Evolutionary conservation across 1,284 basidiomycete genomes (phyloP), one percentile per base, ranked within the genome.

Genomic region (Tranzscheliella williamsii): DNA sequence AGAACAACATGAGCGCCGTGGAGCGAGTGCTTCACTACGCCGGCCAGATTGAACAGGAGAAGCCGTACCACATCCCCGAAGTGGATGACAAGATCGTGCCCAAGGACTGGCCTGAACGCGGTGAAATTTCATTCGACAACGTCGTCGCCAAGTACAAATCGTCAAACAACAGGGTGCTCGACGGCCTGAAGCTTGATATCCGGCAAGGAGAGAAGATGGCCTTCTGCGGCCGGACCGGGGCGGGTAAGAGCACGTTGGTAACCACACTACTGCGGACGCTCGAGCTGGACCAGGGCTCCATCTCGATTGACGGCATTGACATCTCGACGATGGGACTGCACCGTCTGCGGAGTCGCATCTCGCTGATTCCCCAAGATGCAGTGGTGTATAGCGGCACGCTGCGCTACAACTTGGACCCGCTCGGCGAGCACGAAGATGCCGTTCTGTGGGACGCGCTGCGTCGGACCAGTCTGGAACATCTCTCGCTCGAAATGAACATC

Each of bases 221-320:
- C 31, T 80, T 84, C 26, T 81, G 83, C 13, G 82, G 82, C 11
- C 65, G 70, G 17, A 78, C 80, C 1, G 81, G 82, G 15, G 72
- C 78, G 64, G 87, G 87, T 32, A 89, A 89, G 79, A 86, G 85
- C 41, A 88, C 88, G 2, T 78, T 91, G 12, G 80, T 91, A 24
- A 85, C 85, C 38, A 78, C 82, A 2, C 80, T 92, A 16, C 86
- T 91, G 78, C 85, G 88, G 21, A 84, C 85, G 34, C 83, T 87
- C 26, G 86, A 89, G 72, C 76, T 87, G 6, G 79, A 80, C 30
- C 70, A 79, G 1, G 90, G 90, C 0, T 75, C 66, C 6, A 86
- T 91, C 54, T 78, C 81, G 34, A 87, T 93, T 38, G 90, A 91
- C 71, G 87, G 85, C 0, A 50, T 83, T 18, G 82, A 89, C 72